These are phyloP conservation scores for Fonsecaea multimorphosa DNA, from an alignment of 2,329 filamentous ascomycete species.

Conservation along the genomic window DNA sequence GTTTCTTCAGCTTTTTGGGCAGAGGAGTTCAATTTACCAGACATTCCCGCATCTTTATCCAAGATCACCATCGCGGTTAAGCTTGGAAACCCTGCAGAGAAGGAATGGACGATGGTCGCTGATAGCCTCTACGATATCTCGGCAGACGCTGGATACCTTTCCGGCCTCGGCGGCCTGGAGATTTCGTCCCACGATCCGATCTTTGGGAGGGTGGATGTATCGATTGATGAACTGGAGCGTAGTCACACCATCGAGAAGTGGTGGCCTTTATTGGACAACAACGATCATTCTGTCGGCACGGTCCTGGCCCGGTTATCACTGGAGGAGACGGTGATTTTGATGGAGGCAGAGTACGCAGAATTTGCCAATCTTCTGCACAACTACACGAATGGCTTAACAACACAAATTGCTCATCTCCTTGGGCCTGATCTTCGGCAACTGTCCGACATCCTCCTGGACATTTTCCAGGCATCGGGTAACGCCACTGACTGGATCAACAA, in stretches of 20 bases:
- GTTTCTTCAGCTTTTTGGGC: slow-evolving; percentile 57
- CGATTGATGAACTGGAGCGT: slow-evolving; percentile 76
- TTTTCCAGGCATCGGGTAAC: slow-evolving; percentile 89
- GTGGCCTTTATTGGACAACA: slow-evolving; percentile 80
- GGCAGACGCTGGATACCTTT: slow-evolving; percentile 48
- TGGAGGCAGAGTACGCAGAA: slow-evolving; percentile 81
- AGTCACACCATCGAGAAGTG: slow-evolving; percentile 84
- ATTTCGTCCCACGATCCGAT: slow-evolving; percentile 55
- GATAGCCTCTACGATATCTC: slow-evolving; percentile 53
- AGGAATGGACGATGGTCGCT: slow-evolving; percentile 57
- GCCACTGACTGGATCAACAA: slow-evolving; percentile 90
- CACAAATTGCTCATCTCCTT: slow-evolving; percentile 80
- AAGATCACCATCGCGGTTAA: slow-evolving; percentile 55
- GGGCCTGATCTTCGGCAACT: slow-evolving; percentile 53
- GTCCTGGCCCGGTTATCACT: slow-evolving; percentile 82
- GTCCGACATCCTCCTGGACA: slow-evolving; percentile 64
- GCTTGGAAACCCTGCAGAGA: slow-evolving; percentile 54
- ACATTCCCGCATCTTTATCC: slow-evolving; percentile 56
- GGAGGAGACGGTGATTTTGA: slow-evolving; percentile 87
- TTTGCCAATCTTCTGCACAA: slow-evolving; percentile 83
- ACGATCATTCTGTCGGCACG: slow-evolving; percentile 77
- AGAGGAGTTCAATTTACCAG: slow-evolving; percentile 55
- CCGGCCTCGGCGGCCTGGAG: slow-evolving; percentile 54
- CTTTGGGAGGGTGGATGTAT: slow-evolving; percentile 73
- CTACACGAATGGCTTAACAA: slow-evolving; percentile 81